Base-by-base conservation (phyloP, 176 grass and related monocot species). In the Oryza australiensis region DNA sequence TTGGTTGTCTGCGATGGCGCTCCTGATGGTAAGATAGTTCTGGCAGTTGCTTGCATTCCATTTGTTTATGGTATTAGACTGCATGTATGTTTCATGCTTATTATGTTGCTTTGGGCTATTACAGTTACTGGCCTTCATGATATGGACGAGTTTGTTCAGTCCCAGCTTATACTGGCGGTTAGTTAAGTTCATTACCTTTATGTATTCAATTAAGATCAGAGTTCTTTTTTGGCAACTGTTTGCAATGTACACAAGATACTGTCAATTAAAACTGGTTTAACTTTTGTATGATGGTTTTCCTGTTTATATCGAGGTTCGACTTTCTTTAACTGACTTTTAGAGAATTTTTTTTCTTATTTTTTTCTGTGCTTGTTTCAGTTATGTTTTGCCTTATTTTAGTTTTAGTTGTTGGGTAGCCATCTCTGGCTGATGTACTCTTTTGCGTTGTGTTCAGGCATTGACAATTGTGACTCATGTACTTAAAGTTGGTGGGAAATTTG, bases 101-200 rank as follows among this genome's bases (percentile, higher is more conserved):
- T 74, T 88, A 63, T 30, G 20, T 26, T 51, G 45, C 68, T 60
- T 87, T 15, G 37, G 62, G 34, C 80, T 35, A 60, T 75, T 89
- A 62, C 82, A 93, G 92, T 98, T 72, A 98, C 90, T 24, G 95
- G 95, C 12, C 95, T 98, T 86, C 92, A 98, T 86, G 95, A 98
- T 66, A 98, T 98, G 95, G 88, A 98, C 14, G 95, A 98, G 83
- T 98, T 98, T 92, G 95, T 98, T 86, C 95, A 94, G 76, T 94
- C 90, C 72, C 95, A 98, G 75, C 92, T 98, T 83, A 98, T 94
- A 87, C 87, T 98, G 76, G 92, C 95, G 82, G 95, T 98, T 76
- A 86, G 92, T 91, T 32, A 42, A 72, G 45, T 75, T 29, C 15
- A 27, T 37, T 82, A 10, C 66, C 8, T 79, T 59, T 59, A 9